These are phyloP conservation scores for Globisporangium spiculum DNA, from an alignment of 352 stramenopile genomes.

Conservation along the genomic window DNA sequence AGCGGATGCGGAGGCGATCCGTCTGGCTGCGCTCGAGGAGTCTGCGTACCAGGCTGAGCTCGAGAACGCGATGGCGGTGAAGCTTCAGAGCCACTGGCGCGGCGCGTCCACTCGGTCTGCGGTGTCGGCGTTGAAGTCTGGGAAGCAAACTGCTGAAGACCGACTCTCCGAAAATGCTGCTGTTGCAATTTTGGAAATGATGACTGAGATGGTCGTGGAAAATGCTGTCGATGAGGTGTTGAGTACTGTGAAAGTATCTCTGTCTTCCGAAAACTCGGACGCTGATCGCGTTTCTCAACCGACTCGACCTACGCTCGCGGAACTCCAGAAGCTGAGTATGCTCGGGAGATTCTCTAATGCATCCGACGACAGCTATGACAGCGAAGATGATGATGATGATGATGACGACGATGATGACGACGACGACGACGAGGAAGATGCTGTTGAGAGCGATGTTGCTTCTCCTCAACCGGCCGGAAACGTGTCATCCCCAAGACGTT, in stretches of 20 bases:
- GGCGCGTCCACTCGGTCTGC: conserved; percentile 15
- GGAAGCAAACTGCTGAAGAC: not conserved
- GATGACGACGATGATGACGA: conserved; percentile 10
- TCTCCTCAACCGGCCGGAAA: not conserved
- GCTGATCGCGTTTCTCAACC: not conserved
- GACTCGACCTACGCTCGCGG: conserved; percentile 15
- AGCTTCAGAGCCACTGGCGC: conserved; percentile 25
- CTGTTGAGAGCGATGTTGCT: not conserved
- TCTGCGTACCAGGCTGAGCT: conserved; percentile 6
- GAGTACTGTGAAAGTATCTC: not conserved
- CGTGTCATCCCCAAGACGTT: not conserved
- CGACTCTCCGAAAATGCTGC: not conserved
- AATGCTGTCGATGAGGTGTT: not conserved
- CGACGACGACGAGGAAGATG: conserved; percentile 7
- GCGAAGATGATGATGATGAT: conserved; percentile 12
- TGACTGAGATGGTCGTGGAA: not conserved
- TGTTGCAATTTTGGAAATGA: not conserved
- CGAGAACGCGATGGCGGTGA: conserved; percentile 19
- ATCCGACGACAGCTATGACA: conserved; percentile 17
- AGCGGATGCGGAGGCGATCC: not conserved
- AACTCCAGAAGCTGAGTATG: conserved; percentile 20
- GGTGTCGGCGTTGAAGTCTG: conserved; percentile 8
- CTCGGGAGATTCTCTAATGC: conserved; percentile 15
- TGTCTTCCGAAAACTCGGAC: not conserved
- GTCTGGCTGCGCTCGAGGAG: too few relatives aligned